These are phyloP conservation scores for Talaromyces sp. DNA, from an alignment of 2,329 filamentous ascomycete genomes.

Conservation along the genomic window DNA sequence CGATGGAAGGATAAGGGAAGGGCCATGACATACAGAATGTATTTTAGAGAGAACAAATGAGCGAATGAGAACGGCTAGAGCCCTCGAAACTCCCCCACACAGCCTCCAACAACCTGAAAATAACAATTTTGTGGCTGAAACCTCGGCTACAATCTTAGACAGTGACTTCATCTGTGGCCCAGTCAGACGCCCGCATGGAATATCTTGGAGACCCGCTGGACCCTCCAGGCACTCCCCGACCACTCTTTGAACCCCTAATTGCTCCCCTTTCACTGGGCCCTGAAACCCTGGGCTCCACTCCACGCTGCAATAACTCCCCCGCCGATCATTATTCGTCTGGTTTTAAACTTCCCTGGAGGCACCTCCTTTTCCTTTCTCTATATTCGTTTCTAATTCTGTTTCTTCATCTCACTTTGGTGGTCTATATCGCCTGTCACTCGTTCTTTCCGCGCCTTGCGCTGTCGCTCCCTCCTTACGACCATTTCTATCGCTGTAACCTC, in stretches of 20 bases:
- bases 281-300: constrained; percentile 1
- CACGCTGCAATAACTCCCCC: constrained; percentile 5
- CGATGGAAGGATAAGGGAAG: constrained; percentile 2
- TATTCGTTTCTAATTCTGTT: constrained; percentile 9
- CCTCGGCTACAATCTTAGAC: not conserved
- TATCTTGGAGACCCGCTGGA: not conserved
- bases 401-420: constrained; percentile 7
- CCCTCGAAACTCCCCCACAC: not conserved
- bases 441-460: constrained; percentile 22
- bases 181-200: not conserved
- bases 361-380: constrained; percentile 17
- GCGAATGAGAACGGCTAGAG: constrained; percentile 4
- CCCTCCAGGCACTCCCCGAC: too few relatives aligned
- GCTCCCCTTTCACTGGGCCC: not conserved
- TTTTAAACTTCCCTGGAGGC: constrained; percentile 3
- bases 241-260: not conserved
- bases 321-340: constrained; percentile 10
- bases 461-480: constrained; percentile 20
- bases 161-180: not conserved
- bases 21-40: constrained; percentile 15
- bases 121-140: constrained; percentile 4
- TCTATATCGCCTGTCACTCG: constrained; percentile 14
- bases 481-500: not conserved
- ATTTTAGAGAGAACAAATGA: constrained; percentile 19
- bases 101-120: not conserved